Evolutionary conservation across 352 stramenopile genomes (phyloP).

Genomic region (Phytophthora pluvialis): DNA sequence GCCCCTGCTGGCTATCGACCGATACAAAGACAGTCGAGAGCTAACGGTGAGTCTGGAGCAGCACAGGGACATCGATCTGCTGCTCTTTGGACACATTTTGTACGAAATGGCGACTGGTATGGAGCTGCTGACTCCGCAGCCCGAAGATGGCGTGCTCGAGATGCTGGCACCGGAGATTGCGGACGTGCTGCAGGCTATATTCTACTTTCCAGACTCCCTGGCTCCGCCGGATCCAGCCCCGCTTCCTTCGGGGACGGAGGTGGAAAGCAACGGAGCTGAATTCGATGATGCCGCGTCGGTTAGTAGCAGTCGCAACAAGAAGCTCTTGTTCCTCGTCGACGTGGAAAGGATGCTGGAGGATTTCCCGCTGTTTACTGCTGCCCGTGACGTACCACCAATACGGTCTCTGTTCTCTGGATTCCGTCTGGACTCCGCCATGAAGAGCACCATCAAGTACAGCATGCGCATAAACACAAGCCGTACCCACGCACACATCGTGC

Average conservation of each 20-base stretch:
- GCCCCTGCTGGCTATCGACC: conserved; percentile 65
- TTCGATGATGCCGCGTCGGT: conserved; percentile 30
- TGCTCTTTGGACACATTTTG: conserved; percentile 74
- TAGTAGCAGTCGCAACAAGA: conserved; percentile 38
- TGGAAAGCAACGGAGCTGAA: conserved; percentile 14
- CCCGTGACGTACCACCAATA: conserved; percentile 49
- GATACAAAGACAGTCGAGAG: conserved; percentile 56
- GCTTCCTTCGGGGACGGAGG: conserved; percentile 6
- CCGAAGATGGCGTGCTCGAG: conserved; percentile 56
- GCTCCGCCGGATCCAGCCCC: conserved; percentile 6
- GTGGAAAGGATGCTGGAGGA: conserved; percentile 47
- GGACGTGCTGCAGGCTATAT: conserved; percentile 62
- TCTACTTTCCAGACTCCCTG: conserved; percentile 42
- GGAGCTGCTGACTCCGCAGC: conserved; percentile 52
- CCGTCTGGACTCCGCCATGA: conserved; percentile 76
- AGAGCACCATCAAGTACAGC: conserved; percentile 72
- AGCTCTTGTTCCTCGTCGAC: conserved; percentile 44
- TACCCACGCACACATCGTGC: conserved; percentile 70
- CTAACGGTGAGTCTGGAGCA: conserved; percentile 69
- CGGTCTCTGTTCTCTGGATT: conserved; percentile 66
- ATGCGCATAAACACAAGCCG: conserved; percentile 83
- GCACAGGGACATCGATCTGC: conserved; percentile 69
- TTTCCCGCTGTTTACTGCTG: conserved; percentile 48
- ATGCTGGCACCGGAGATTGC: conserved; percentile 62
- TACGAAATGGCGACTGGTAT: conserved; percentile 81